Base-by-base conservation (phyloP, 2,329 filamentous ascomycete genomes). In the Fusarium sp. region DNA sequence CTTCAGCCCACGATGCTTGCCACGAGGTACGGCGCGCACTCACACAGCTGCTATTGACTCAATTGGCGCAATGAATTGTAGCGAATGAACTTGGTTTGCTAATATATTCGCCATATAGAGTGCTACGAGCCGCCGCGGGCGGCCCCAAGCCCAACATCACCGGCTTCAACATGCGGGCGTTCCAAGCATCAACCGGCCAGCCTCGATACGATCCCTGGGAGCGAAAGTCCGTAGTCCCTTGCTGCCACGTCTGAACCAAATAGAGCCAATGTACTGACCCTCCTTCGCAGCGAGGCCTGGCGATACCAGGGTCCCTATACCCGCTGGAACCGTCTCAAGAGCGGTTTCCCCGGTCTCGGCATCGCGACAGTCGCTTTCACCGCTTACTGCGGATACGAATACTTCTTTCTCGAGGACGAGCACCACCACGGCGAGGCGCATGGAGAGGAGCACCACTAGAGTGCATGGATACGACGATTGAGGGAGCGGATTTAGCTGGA, bases 341-440 rank as follows among this genome's bases (percentile, higher is more conserved):
- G 89, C 79, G 87, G 91, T 73, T 94, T 99, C 82, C 96, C 96
- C 42, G 96, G 96, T 70, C 88, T 99, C 78, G 96, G 96, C 74
- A 97, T 96, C 78, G 96, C 95, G 37, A 93, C 93, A 9, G 95
- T 96, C 68, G 95, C 96, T 50, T 99, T 99, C 83, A 91, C 92
- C 56, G 92, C 87, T 72, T 99, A 99, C 86, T 94, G 95, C 83
- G 90, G 89, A 69, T 97, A 94, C 84, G 96, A 99, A 86, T 90
- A 96, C 83, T 85, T 97, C 62, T 97, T 98, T 83, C 81, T 97
- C 77, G 88, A 92, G 80, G 92, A 95, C 72, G 89, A 92, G 72
- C 89, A 91, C 77, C 90, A 88, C 75, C 85, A 85, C 71, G 80
- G 84, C 70, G 86, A 89, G 62, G 89, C 91, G 80, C 85, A 84